Evolutionary conservation across 1,284 basidiomycete genomes (phyloP).

Genomic region (Trametes polyzona): DNA sequence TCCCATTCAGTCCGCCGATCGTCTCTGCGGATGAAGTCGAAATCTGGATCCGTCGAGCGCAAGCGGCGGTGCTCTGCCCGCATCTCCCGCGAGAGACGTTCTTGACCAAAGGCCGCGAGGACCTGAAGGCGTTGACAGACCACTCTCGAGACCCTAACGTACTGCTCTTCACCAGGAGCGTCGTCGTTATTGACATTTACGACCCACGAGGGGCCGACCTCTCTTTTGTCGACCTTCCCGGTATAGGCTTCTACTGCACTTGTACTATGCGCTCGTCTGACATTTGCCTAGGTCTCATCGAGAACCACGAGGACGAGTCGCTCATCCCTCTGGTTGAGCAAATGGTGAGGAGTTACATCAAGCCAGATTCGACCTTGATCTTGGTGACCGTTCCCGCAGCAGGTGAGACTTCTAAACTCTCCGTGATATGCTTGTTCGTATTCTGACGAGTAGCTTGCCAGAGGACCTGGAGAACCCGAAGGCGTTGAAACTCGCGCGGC

Average conservation of each 20-base stretch:
- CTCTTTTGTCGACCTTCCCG: slow-evolving; percentile 59
- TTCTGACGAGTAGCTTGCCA: slow-evolving; percentile 27
- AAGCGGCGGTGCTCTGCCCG: slow-evolving; percentile 35
- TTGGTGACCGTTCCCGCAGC: slow-evolving; percentile 62
- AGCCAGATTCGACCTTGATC: slow-evolving; percentile 50
- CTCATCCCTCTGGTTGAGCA: slow-evolving; percentile 46
- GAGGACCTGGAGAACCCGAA: slow-evolving; percentile 66
- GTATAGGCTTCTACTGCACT: slow-evolving; percentile 24
- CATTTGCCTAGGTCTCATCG: slow-evolving; percentile 48
- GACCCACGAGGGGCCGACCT: slow-evolving; percentile 49
- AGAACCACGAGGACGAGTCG: slow-evolving; percentile 44
- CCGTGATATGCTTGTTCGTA: not conserved
- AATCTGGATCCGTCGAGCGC: slow-evolving; percentile 36
- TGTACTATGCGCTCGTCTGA: too few species aligned
- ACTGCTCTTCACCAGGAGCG: slow-evolving; percentile 31
- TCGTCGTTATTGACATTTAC: slow-evolving; percentile 35
- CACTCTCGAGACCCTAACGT: slow-evolving; percentile 6
- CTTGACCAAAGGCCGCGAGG: slow-evolving; percentile 20
- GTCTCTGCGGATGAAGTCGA: slow-evolving; percentile 31
- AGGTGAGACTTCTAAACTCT: slow-evolving; percentile 39
- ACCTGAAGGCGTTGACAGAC: slow-evolving; percentile 20
- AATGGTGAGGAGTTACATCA: slow-evolving; percentile 48
- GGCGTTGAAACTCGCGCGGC: slow-evolving; percentile 52
- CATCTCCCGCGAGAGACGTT: slow-evolving; percentile 17
- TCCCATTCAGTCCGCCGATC: slow-evolving; percentile 29